A percentile compares a stretch with the other conserved stretches of the same genome.
Conservation (phyloP, 1,284 basidiomycete species). For the Schizophyllum commune region DNA sequence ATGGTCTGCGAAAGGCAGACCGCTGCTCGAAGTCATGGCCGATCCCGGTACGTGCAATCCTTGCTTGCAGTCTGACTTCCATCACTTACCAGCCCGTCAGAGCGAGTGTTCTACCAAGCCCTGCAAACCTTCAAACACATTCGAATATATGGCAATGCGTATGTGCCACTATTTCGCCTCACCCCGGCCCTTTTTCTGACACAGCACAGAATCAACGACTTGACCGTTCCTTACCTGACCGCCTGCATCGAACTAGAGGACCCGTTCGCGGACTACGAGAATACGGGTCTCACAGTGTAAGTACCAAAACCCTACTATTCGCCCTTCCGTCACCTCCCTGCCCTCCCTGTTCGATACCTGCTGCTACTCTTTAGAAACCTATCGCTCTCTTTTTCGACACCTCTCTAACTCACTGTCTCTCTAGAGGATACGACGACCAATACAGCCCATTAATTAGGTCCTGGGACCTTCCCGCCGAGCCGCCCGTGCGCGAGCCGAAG, state of each 20-base stretch:
- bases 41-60: conserved; percentile 56
- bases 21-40: conserved; percentile 78
- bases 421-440: conserved; percentile 47
- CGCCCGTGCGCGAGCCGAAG: conserved; percentile 28
- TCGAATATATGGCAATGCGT: conserved; percentile 78
- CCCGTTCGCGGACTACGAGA: conserved; percentile 52
- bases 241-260: conserved; percentile 67
- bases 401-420: conserved; percentile 3
- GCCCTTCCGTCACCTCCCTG: too few species aligned
- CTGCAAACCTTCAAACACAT: conserved; percentile 64
- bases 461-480: conserved; percentile 32
- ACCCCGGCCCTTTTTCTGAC: too few species aligned
- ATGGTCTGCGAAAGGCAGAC: conserved; percentile 62
- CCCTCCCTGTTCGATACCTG: too few species aligned
- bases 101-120: conserved; percentile 72
- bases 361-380: too few species aligned
- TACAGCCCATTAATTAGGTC: conserved; percentile 50
- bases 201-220: conserved; percentile 45
- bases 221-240: conserved; percentile 78
- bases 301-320: too few species aligned
- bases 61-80: not conserved
- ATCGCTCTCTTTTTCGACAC: too few species aligned
- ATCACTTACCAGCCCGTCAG: conserved; percentile 25
- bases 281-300: conserved; percentile 62
- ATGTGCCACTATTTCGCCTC: too few species aligned